A percentile compares a stretch with the other conserved stretches of the same genome.
Evolutionary conservation across 768 basidiomycete genomes (phyloP).

Genomic region (Rhizopogon vulgaris): DNA sequence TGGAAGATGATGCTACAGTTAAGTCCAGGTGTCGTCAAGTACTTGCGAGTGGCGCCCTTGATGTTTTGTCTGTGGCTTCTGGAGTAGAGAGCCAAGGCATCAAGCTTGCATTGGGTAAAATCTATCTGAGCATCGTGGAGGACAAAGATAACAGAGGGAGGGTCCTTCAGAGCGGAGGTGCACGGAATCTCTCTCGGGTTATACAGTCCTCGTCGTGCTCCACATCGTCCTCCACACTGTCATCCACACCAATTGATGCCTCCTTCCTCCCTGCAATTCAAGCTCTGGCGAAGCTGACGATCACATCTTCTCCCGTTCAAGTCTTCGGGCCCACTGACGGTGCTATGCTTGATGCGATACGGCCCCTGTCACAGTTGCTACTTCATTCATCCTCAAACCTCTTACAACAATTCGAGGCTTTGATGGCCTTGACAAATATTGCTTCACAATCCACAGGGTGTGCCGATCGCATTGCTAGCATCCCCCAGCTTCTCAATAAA

Average conservation of each 20-base stretch:
- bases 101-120: slow-evolving; percentile 49
- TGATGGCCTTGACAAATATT: slow-evolving; percentile 96
- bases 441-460: slow-evolving; percentile 68
- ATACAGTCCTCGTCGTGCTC: slow-evolving; percentile 45
- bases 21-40: slow-evolving; percentile 51
- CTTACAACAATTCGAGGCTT: slow-evolving; percentile 83
- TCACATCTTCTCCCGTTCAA: slow-evolving; percentile 84
- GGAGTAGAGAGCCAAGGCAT: slow-evolving; percentile 60
- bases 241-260: slow-evolving; percentile 17
- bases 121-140: slow-evolving; percentile 67
- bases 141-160: slow-evolving; percentile 72
- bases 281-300: slow-evolving; percentile 87
- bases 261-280: slow-evolving; percentile 65
- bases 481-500: slow-evolving; percentile 54
- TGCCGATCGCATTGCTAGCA: slow-evolving; percentile 59
- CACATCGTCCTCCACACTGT: slow-evolving; percentile 18
- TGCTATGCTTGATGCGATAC: slow-evolving; percentile 74
- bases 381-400: slow-evolving; percentile 61
- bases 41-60: slow-evolving; percentile 57
- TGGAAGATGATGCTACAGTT: slow-evolving; percentile 68
- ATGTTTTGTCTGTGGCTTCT: slow-evolving; percentile 54
- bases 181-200: slow-evolving; percentile 53
- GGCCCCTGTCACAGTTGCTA: slow-evolving; percentile 72
- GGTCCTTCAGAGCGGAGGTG: slow-evolving; percentile 74
- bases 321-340: slow-evolving; percentile 85